Evolutionary conservation across 2,329 filamentous ascomycete genomes (phyloP), one percentile per base, ranked within the genome.

Genomic region (Peltaster fructicola): DNA sequence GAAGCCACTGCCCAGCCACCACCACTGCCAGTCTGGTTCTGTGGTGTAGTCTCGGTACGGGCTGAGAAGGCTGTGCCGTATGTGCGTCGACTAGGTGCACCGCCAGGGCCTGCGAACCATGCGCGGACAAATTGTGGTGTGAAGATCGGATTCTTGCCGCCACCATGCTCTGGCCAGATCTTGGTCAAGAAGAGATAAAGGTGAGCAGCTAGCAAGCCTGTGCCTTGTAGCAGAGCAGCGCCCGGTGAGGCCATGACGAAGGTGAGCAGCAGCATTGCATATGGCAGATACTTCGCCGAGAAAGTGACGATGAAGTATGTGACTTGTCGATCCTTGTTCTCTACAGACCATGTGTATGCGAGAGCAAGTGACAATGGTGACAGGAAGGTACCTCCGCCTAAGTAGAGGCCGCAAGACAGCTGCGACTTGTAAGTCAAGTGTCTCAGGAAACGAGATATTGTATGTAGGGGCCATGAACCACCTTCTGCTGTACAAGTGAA

Each of bases 181-280:
- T 79, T 68, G 2, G 78, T 81, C 24, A 93, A 51, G 45, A 95
- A 98, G 47, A 95, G 79, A 52, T 81, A 91, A 11, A 88, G 44
- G 48, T 98, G 88, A 4, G 84, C 84, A 8, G 84, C 79, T 20
- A 91, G 36, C 7, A 98, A 61, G n/a, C 88, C 88, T 16, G 68
- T 78, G 4, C 69, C 50, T 43, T 90, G 72, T 4, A 72, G 42
- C 28, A 77, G 45, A 7, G 77, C 63, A 10, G 53, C 53, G 3
- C 50, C 37, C 17, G 61, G 60, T 7, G 73, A 73, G 4, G 54
- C 60, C 45, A 77, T 67, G 26, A 95, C 56, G 12, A 91, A 61
- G 7, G 74, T 75, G 40, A 81, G 56, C 9, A 71, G 50, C 21
- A 95, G 65, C 64, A 91, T 77, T 35, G 74, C 73, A 45, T 73